Base-by-base conservation (phyloP, 257 asterid species). In the Capsicum chinense region DNA sequence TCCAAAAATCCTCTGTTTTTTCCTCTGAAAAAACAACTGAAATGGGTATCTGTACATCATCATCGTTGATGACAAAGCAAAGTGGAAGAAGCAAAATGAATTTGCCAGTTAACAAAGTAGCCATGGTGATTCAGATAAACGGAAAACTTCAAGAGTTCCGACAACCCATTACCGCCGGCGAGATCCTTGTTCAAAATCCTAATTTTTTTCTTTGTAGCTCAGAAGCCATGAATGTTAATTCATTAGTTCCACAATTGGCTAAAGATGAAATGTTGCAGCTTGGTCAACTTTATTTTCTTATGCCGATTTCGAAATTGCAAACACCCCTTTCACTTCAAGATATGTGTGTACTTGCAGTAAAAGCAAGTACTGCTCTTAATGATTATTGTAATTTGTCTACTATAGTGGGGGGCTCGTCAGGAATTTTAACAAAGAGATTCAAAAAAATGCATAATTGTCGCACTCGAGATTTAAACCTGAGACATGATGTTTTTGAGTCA, bases 261-360 rank as follows among this genome's bases (percentile, higher is more conserved):
- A 80, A 56, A 62, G 84, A 84, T 39, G 84, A 89, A 79, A 87
- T 81, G 6, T 76, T 89, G 80, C 85, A 68, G 26, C 82, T 81
- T 74, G 90, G 91, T 42, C 86, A 85, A 70, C 87, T 89, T 48
- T 89, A 89, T 83, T 89, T 89, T 66, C 87, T 83, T 16, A 68
- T 89, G 84, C 90, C 90, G 9, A 5, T 81, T 63, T 58, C 66
- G 7, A 63, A 62, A 63, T 50, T 86, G 47, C 68, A 54, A n/a
- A 86, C 64, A 12, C 83, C 82, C 16, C 86, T 89, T 26, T 87
- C 88, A 19, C 73, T 83, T 12, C 90, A 83, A 71, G 90, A 89
- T 26, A 89, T 89, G 90, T 87, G 85, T 62, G 17, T 83, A 17
- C 83, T 89, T 85, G 91, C 91, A 42, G 85, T 85, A 10, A 89